Percentiles rank a stretch among this genome's conserved stretches.
Evolutionary conservation across 2,329 filamentous ascomycete species (phyloP).

Genomic region (Stachybotrys echinatus): DNA sequence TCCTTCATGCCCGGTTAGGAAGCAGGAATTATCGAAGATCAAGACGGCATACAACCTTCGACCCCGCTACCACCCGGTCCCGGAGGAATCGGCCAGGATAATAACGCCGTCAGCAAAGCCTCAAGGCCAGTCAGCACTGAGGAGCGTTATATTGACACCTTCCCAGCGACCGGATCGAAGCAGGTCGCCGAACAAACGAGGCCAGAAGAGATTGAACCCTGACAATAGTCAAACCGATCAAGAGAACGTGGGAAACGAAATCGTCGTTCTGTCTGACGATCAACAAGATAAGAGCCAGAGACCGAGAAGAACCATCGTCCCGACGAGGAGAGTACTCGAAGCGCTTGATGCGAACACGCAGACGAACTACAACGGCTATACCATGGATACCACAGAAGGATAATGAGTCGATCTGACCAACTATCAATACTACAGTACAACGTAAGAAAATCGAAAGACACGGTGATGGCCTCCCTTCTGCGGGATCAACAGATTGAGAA

Average conservation of each 20-base stretch:
- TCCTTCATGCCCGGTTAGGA: not conserved
- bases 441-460: constrained; percentile 2
- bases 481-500: not conserved
- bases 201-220: constrained; percentile 1
- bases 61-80: not conserved
- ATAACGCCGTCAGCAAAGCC: not conserved
- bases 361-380: constrained; percentile 2
- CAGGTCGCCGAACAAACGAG: constrained; percentile 1
- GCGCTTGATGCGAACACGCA: constrained; percentile 1
- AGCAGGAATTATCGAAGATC: not conserved
- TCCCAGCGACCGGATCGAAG: not conserved
- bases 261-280: not conserved
- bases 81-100: not conserved
- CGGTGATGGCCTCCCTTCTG: constrained; percentile 1
- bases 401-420: constrained; percentile 2
- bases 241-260: constrained; percentile 1
- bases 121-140: not conserved
- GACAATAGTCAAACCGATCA: not conserved
- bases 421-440: constrained; percentile 7
- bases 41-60: not conserved
- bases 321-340: not conserved
- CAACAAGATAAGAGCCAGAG: not conserved
- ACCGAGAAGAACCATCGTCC: not conserved
- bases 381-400: constrained; percentile 2
- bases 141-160: not conserved